These are phyloP conservation scores for Chaetomium olivaceum DNA, from an alignment of 2,329 filamentous ascomycete species.

Conservation along the genomic window DNA sequence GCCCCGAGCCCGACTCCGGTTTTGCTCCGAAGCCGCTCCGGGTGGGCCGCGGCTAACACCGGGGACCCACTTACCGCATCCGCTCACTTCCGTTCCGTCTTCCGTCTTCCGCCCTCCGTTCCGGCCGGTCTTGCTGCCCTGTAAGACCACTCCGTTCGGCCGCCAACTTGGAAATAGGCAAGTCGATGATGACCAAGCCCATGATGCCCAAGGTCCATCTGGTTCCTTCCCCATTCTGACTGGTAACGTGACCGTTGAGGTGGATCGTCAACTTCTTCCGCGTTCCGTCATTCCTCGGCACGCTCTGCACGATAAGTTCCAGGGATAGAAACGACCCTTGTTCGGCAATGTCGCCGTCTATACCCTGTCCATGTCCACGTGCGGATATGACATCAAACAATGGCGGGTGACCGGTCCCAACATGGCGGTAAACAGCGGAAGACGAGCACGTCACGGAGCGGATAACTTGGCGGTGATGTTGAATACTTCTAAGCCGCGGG, in stretches of 20 bases:
- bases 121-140: neutral
- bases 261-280: neutral
- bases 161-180: neutral
- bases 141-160: neutral
- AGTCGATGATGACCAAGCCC: neutral
- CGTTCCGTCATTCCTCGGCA: neutral
- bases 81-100: constrained; percentile 22
- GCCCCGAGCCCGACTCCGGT: constrained; percentile 6
- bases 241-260: neutral
- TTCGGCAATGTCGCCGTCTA: neutral
- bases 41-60: constrained; percentile 10
- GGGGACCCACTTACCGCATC: constrained; percentile 13
- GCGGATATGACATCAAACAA: constrained; percentile 19
- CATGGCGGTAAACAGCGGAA: constrained; percentile 15
- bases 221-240: neutral
- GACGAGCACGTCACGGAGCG: constrained; percentile 11
- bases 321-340: neutral
- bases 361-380: neutral
- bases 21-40: constrained; percentile 1
- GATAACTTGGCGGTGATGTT: neutral
- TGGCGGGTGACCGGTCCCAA: neutral
- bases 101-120: constrained; percentile 29
- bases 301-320: neutral
- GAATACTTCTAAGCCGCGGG: neutral
- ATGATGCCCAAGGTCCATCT: neutral